phyloP scores from a whole-genome alignment of 768 basidiomycete species.

The Trametopsis cervina region DNA sequence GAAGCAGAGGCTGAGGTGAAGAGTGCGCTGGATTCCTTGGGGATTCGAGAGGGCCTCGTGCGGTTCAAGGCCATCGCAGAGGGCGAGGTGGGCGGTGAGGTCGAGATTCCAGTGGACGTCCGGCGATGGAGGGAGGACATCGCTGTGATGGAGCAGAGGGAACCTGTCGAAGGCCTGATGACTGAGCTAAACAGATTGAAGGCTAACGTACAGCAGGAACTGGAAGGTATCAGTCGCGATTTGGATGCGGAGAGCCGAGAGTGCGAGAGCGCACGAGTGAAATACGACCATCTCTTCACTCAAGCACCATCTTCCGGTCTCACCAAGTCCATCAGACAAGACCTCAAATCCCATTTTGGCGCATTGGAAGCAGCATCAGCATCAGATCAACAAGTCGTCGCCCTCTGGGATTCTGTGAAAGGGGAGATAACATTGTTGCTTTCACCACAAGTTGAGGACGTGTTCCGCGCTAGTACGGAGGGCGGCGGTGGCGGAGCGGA shows the following conservation, averaged over 20 bases:
- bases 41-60: conserved; percentile 62
- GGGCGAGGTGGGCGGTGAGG: conserved; percentile 52
- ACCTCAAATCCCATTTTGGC: conserved; percentile 67
- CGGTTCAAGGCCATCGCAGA: conserved; percentile 69
- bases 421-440: conserved; percentile 59
- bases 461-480: conserved; percentile 50
- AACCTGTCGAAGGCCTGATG: conserved; percentile 60
- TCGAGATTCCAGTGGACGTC: conserved; percentile 67
- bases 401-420: conserved; percentile 65
- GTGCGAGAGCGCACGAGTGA: conserved; percentile 83
- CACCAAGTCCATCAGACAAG: conserved; percentile 65
- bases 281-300: conserved; percentile 81
- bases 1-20: conserved; percentile 72
- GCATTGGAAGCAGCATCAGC: conserved; percentile 70
- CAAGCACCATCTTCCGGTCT: conserved; percentile 75
- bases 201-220: conserved; percentile 45
- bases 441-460: conserved; percentile 51
- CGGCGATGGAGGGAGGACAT: conserved; percentile 74
- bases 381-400: conserved; percentile 71
- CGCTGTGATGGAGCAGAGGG: conserved; percentile 55
- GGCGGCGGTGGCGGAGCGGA: conserved; percentile 28
- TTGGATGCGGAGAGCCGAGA: conserved; percentile 80
- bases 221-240: conserved; percentile 57
- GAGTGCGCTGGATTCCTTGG: conserved; percentile 75
- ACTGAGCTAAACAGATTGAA: conserved; percentile 53